These are phyloP conservation scores for Forsythia suspensa DNA, from an alignment of 257 asterid species.

Conservation along the genomic window DNA sequence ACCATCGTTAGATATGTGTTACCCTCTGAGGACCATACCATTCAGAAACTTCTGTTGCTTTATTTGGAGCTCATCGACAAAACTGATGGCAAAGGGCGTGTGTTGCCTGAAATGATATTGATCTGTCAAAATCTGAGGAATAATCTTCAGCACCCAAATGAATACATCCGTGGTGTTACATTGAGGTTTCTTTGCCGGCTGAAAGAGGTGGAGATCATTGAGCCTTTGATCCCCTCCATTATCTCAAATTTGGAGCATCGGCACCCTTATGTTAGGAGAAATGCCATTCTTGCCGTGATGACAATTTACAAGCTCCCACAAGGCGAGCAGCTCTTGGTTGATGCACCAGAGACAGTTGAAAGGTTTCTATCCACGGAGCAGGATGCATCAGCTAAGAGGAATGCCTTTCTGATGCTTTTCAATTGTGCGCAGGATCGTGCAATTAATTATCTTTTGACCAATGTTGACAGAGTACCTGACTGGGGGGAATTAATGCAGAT, in stretches of 20 bases:
- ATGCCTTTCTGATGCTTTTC: constrained; percentile 92
- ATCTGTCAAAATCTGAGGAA: constrained; percentile 88
- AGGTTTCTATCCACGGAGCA: constrained; percentile 77
- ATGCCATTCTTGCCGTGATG: constrained; percentile 87
- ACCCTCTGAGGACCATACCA: constrained; percentile 88
- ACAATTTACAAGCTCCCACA: constrained; percentile 87
- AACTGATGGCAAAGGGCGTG: constrained; percentile 80
- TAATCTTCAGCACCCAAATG: constrained; percentile 91
- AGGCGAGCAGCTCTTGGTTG: constrained; percentile 86
- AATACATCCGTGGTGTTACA: constrained; percentile 87
- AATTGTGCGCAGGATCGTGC: constrained; percentile 92
- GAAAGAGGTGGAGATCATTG: constrained; percentile 80
- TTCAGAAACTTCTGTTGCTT: constrained; percentile 71
- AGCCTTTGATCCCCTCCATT: constrained; percentile 85
- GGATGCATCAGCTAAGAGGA: constrained; percentile 86
- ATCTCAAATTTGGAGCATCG: constrained; percentile 84
- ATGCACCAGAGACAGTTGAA: constrained; percentile 98
- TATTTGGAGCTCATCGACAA: constrained; percentile 86
- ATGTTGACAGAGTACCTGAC: constrained; percentile 77
- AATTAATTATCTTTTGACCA: constrained; percentile 65
- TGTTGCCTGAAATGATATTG: constrained; percentile 87
- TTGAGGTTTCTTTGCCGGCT: constrained; percentile 91
- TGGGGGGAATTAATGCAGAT: constrained; percentile 92
- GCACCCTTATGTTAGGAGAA: constrained; percentile 78
- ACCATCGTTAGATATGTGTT: constrained; percentile 84